Evolutionary conservation across 805 yeast species (phyloP), one percentile per base, ranked within the genome.

Genomic region (Hanseniaspora lachancei): DNA sequence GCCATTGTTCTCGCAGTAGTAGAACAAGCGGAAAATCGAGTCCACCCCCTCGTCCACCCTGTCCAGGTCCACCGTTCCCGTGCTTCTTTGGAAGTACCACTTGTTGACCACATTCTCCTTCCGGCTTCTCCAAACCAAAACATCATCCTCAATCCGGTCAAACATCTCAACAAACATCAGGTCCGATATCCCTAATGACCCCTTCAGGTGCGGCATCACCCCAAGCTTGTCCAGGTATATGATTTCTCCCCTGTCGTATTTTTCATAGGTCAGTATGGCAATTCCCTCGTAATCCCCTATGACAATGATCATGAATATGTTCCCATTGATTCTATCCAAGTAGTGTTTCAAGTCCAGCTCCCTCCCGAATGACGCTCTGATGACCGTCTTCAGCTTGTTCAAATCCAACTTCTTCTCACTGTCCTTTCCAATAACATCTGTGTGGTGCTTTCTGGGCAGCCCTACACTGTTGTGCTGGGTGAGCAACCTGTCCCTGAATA

Each of bases 221-320:
- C 97, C 97, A 71, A 93, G 88, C 67, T 93, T 93, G 68, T 93
- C 98, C 52, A 93, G 72, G 61, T 93, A 93, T 0, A 96, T 86
- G 35, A 88, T 75, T 2, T 63, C 65, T 34, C 40, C 1, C 73
- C 68, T 8, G 72, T 72, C 0, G 64, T 58, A 4, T 67, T 64
- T 0, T 43, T 91, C 98, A 79, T 87, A 84, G 0, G 98, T 93
- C 38, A 91, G 77, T 16, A 93, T 84, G 0, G 97, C 97, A 18
- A 87, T 89, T 2, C 97, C 97, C 61, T 89, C 96, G 66, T 93
- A 93, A 64, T 91, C 93, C 0, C 97, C 97, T 2, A 91, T 87
- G 15, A 93, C 77, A 16, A 93, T 81, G 12, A 93, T 67, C 0
- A 86, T 84, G 0, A 96, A 89, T 4, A 91, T 73, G 1, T 73